Evolutionary conservation across 345 rosid species (phyloP), one percentile per base, ranked within the genome.

Genomic region (Trapa incisa): DNA sequence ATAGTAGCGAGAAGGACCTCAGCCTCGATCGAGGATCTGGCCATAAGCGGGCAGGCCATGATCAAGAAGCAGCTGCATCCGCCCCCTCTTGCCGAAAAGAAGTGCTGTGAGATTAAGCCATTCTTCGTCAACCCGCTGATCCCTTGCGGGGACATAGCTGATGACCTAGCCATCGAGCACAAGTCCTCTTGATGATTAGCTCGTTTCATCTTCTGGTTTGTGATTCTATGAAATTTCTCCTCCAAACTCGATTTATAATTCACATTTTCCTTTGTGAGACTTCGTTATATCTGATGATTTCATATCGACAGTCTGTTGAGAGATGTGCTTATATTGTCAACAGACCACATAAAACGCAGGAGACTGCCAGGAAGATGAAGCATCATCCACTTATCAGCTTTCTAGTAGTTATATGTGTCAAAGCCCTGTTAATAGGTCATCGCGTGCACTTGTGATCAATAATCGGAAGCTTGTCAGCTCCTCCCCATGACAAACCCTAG

Each of bases 121-220:
- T 75, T 77, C 60, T 80, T 83, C 29, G 29, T 22, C 74, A 75
- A 79, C 73, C 85, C 80, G 3, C 83, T 84, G 67, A 80, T 79
- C 75, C 88, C 37, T 33, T 58, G 77, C 77, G 89, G 81, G 45
- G 81, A 66, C 74, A 84, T 83, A 65, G 75, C 85, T 36, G 97
- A 89, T 69, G 94, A 85, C 68, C 71, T 89, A 62, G 71, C 87
- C 37, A 68, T 80, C 17, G 89, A 91, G 54, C 89, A 84, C 65
- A 45, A 73, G 39, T 37, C 41, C 33, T 73, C 67, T 63, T 47
- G 56, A 62, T 22, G 29, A 22, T 22, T 22, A 22, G 29, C 29
- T 22, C 36, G 29, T 22, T 22, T 22, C 29, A 22, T 22, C 29
- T 22, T 14, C 5, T 47, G 47, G 37, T 58, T 17, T 32, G 63